Conservation (phyloP, 805 yeast genomes). For the Candida silvatica region DNA sequence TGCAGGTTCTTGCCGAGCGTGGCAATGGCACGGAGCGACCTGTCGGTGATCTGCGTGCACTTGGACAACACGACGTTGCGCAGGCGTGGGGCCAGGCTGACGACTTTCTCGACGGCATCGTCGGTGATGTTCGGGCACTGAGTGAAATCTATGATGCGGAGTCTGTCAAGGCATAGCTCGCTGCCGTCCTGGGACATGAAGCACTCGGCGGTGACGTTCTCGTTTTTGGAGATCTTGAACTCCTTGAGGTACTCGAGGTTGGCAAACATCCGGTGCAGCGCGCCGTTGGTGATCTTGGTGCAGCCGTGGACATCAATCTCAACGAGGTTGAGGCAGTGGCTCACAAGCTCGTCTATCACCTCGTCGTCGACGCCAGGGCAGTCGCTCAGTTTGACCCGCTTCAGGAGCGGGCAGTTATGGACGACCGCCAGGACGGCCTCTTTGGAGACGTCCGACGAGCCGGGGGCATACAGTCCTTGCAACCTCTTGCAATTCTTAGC, state of each 20-base stretch:
- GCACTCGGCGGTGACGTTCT: slow-evolving; percentile 59
- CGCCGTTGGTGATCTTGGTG: slow-evolving; percentile 58
- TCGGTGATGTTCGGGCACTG: slow-evolving; percentile 79
- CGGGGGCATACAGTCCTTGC: slow-evolving; percentile 88
- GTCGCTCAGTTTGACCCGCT: slow-evolving; percentile 75
- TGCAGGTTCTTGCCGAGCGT: slow-evolving; percentile 73
- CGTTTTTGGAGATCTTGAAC: slow-evolving; percentile 69
- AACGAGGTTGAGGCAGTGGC: slow-evolving; percentile 70
- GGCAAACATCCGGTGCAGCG: slow-evolving; percentile 47
- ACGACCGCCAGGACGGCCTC: slow-evolving; percentile 52
- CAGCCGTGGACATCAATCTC: slow-evolving; percentile 88
- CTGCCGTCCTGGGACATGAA: slow-evolving; percentile 31
- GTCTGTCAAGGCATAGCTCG: slow-evolving; percentile 40
- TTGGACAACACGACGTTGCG: slow-evolving; percentile 86
- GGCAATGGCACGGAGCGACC: slow-evolving; percentile 62
- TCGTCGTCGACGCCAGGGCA: slow-evolving; percentile 59
- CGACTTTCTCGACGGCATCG: slow-evolving; percentile 62
- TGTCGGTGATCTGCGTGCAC: slow-evolving; percentile 80
- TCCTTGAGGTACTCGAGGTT: slow-evolving; percentile 72
- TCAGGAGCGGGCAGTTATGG: slow-evolving; percentile 59
- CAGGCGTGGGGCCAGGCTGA: slow-evolving; percentile 71
- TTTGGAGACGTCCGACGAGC: slow-evolving; percentile 66
- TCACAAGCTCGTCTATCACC: slow-evolving; percentile 49
- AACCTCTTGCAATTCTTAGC: slow-evolving; percentile 66
- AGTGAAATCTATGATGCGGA: slow-evolving; percentile 80